These are phyloP conservation scores for Ophiostoma pallidulum DNA, from an alignment of 2,329 filamentous ascomycete genomes.

Conservation along the genomic window DNA sequence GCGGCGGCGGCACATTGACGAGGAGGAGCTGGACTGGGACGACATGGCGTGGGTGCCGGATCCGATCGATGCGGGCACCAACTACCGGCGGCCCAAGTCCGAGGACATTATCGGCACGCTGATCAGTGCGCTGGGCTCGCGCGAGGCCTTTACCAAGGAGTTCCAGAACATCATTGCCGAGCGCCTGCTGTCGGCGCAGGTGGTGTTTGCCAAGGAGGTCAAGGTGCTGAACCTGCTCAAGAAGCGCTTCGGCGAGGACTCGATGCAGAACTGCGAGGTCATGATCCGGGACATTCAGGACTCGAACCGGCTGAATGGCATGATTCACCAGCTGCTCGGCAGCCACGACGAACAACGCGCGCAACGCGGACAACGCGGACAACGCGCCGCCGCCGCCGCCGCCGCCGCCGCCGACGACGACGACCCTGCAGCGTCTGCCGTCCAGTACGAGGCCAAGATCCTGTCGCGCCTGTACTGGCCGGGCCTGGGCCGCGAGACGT, in stretches of 20 bases:
- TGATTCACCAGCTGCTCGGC: conserved; percentile 51
- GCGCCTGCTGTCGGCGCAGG: conserved; percentile 58
- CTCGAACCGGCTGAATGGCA: conserved; percentile 61
- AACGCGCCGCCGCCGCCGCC: conserved; percentile 1
- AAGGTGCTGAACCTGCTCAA: conserved; percentile 82
- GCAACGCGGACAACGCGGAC: conserved; percentile 17
- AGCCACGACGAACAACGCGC: no score
- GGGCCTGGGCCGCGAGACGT: conserved; percentile 59
- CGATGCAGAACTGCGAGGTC: conserved; percentile 88
- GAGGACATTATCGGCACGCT: conserved; percentile 86
- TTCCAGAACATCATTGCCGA: conserved; percentile 85
- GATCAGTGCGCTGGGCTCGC: conserved; percentile 77
- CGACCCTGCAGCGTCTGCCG: conserved; percentile 22
- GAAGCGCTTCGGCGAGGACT: conserved; percentile 73
- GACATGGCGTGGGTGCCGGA: conserved; percentile 92
- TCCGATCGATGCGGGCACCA: conserved; percentile 82
- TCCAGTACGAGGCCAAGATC: conserved; percentile 65
- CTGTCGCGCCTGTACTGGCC: conserved; percentile 94
- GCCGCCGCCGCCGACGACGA: conserved; percentile 23
- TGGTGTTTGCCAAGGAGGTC: conserved; percentile 67
- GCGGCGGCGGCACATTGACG: conserved; percentile 42
- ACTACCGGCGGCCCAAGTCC: conserved; percentile 81
- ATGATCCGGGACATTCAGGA: conserved; percentile 93
- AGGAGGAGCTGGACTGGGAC: conserved; percentile 74
- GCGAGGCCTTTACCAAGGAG: conserved; percentile 89